Evolutionary conservation across 2,329 filamentous ascomycete genomes (phyloP).

Genomic region (Blastomyces gilchristii): DNA sequence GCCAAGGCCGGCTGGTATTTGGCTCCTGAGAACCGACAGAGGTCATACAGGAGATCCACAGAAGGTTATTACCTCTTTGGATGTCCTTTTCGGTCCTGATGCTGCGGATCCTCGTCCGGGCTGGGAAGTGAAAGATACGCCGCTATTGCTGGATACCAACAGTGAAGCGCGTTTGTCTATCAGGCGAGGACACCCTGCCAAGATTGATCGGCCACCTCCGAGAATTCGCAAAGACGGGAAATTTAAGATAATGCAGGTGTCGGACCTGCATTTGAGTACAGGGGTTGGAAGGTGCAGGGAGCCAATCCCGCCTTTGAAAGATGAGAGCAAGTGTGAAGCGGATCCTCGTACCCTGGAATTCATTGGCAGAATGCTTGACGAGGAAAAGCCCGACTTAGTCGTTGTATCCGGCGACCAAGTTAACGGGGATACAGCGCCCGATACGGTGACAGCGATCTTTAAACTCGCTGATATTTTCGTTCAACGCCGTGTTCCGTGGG

Average conservation of each 20-base stretch:
- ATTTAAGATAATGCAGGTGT: constrained; percentile 94
- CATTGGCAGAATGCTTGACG: constrained; percentile 68
- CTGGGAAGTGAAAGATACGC: constrained; percentile 69
- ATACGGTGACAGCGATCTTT: constrained; percentile 86
- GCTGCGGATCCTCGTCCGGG: constrained; percentile 79
- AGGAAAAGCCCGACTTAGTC: constrained; percentile 88
- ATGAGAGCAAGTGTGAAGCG: constrained; percentile 69
- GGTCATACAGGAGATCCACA: constrained; percentile 65
- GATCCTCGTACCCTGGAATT: constrained; percentile 89
- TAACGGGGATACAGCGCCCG: constrained; percentile 84
- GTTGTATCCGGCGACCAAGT: constrained; percentile 90
- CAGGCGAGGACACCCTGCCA: constrained; percentile 57
- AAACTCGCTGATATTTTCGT: constrained; percentile 81
- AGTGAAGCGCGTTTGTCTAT: constrained; percentile 68
- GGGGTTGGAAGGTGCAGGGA: constrained; percentile 79
- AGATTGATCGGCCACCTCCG: constrained; percentile 58
- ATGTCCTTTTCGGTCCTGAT: constrained; percentile 81
- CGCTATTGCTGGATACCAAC: constrained; percentile 54
- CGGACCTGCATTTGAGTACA: constrained; percentile 90
- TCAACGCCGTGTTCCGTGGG: constrained; percentile 81
- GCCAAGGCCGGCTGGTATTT: constrained; percentile 62
- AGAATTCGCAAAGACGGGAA: constrained; percentile 79
- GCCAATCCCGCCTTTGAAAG: constrained; percentile 61
- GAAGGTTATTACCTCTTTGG: constrained; percentile 65
- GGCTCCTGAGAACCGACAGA: constrained; percentile 66